Base-by-base conservation (phyloP, 345 rosid genomes). In the Bruguiera gymnorhiza region DNA sequence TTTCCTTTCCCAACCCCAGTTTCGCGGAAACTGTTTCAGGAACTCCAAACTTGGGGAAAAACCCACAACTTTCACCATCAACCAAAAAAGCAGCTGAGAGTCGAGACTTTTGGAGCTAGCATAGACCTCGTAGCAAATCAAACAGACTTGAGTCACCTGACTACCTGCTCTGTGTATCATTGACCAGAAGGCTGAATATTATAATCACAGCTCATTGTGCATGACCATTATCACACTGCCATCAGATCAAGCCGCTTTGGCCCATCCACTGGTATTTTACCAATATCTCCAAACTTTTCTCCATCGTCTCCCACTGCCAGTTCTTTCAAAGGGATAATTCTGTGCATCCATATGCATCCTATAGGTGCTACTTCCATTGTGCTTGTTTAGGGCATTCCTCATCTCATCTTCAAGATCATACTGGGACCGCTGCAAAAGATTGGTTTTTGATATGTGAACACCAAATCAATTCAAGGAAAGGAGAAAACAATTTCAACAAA, bases 391-490 rank as follows among this genome's bases (percentile, higher is more conserved):
- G 1, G 81, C 72, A 65, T 72, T 86, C 82, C 89, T 83, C 70
- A 69, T 80, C 80, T 88, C 97, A 83, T 92, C 97, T 73, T 92
- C 98, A 48, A 78, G 80, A 84, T 92, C 99, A 81, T 92, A 89
- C 70, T 83, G 83, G 5, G 82, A 80, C 8, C 94, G 91, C 98
- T 96, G 92, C 65, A 61, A 73, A 65, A 60, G 63, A 57, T 75
- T 46, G 24, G 32, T 24, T 23, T 19, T 34, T 24, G 48, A 23
- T 39, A 36, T 52, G 51, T 52, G 26, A 63, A 68, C 27, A 58
- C 50, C 60, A 26, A 36, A 51, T 8, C 67, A 5, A 32, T 58
- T 61, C 58, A 32, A 7, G 36, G 29, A 65, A 6, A 27, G 19
- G 26, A 18, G 10, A 32, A 34, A 62, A 11, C 18, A 67, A 20